Base-by-base conservation (phyloP, 768 basidiomycete genomes). In the Leccinellum luteum region DNA sequence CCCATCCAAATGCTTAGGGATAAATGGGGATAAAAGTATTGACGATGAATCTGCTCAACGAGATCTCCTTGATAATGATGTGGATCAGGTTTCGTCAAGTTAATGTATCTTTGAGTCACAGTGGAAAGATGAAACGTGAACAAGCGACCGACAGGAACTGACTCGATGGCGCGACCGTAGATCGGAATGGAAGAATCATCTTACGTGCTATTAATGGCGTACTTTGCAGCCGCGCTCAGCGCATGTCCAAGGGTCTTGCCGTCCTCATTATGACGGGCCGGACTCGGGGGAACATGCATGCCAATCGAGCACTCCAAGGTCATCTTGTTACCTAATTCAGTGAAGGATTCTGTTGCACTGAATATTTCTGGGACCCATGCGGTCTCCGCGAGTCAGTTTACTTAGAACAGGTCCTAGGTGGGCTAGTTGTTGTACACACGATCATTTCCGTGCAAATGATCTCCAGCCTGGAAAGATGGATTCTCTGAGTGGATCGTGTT, bases 211-310 rank as follows among this genome's bases (percentile, higher is more conserved):
- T 76, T 57, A 85, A 81, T 10, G 0, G 81, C 81, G 19, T 75
- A 60, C 0, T 64, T 47, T 1, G 72, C 76, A 1, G 83, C 74
- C 47, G 73, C 75, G 2, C 73, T 74, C 3, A 85, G 68, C 5
- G 81, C 84, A 9, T 76, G 74, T 19, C 85, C 83, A 4, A 86
- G 72, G 0, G 77, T 80, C 54, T 81, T 76, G 1, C 84, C 82
- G 23, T 82, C 84, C 14, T 85, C 83, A 44, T 79, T 78, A 2
- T 15, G 38, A 17, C 23, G 8, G 10, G 3, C 35, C n/a, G n/a
- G n/a, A n/a, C n/a, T n/a, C n/a, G n/a, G n/a, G n/a, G n/a, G n/a
- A 44, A 60, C 56, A 60, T 70, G 81, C 72, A 84, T 69, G 64
- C 84, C 74, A 52, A 85, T 76, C 0, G 79, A 80, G n/a, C 78